phyloP scores from a whole-genome alignment of 2,329 filamentous ascomycete species.

The Fusarium pseudocircinatum region DNA sequence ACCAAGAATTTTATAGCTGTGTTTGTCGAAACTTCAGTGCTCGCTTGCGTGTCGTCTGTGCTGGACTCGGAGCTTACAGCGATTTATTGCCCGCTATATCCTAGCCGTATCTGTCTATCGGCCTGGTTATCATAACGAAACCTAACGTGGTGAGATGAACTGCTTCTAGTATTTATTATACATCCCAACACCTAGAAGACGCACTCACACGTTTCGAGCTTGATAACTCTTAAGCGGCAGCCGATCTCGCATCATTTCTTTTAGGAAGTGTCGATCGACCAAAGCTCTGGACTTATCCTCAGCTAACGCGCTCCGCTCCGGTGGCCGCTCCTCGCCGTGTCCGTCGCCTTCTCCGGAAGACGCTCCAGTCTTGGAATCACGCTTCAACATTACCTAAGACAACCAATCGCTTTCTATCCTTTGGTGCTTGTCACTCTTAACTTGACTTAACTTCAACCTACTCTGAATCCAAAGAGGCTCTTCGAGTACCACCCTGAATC shows the following conservation, averaged over 20 bases:
- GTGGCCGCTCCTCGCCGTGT: slow-evolving; percentile 31
- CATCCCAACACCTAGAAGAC: slow-evolving; percentile 18
- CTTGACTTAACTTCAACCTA: slow-evolving; percentile 23
- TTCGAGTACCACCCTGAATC: not conserved
- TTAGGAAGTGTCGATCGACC: slow-evolving; percentile 16
- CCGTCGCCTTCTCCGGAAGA: slow-evolving; percentile 35
- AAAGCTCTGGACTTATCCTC: slow-evolving; percentile 23
- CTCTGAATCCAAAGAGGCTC: slow-evolving; percentile 7
- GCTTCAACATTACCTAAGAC: slow-evolving; percentile 23
- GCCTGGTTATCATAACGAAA: slow-evolving; percentile 4
- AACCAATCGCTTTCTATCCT: slow-evolving; percentile 20
- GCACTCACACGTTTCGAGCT: not conserved
- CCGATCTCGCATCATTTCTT: slow-evolving; percentile 14
- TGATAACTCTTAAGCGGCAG: not conserved
- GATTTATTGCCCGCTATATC: slow-evolving; percentile 30
- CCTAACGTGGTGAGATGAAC: slow-evolving; percentile 12
- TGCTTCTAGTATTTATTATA: slow-evolving; percentile 23
- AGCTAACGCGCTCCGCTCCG: slow-evolving; percentile 24
- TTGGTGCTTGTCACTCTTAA: slow-evolving; percentile 17
- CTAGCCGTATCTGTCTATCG: not conserved
- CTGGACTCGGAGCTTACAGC: not conserved
- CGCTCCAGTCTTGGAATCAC: slow-evolving; percentile 17
- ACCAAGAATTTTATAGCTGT: slow-evolving; percentile 12
- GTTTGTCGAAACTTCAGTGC: slow-evolving; percentile 14
- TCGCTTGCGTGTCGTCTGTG: slow-evolving; percentile 23